Base-by-base conservation (phyloP, 164 flowering plant genomes). In the Vitis rupestris region DNA sequence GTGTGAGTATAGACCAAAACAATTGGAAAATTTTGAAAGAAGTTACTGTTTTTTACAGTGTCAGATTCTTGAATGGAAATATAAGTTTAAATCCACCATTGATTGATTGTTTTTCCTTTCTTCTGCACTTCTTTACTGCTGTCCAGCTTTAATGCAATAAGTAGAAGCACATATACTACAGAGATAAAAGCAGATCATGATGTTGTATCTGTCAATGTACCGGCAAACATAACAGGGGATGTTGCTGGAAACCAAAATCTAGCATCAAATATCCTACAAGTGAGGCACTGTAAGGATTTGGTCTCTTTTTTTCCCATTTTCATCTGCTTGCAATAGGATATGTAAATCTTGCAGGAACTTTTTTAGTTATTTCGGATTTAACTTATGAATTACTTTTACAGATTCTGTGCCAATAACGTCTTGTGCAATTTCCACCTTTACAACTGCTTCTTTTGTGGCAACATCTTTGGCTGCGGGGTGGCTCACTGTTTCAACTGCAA, bases 241-340 rank as follows among this genome's bases (percentile, higher is more conserved):
- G 90, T 95, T 70, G 90, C 98, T 29, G 99, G 97, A 75, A 95
- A 95, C 79, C 75, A 66, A 73, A 95, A 95, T 74, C 72, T 82
- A 53, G 83, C 91, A 51, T 95, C 99, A 53, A 91, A 95, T 69
- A 47, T 83, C 74, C 85, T 95, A 57, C 90, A 84, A 81, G 85
- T 92, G 81, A 81, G 78, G 75, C 97, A 90, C 74, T 92, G 99
- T 95, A 90, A 87, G 94, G 56, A 65, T 68, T 58, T 31, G 9
- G 13, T 48, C 37, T 16, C 12, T 8, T 62, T 15, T 48, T 16
- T 23, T 44, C 27, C 58, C 47, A 50, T 54, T 12, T 17, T 53
- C 59, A 15, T 54, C 54, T 2, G 10, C 15, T 67, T 13, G 16
- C 17, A 14, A 16, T 53, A 6, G 16, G 15, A n/a, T 64, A 14